phyloP scores from a whole-genome alignment of 495 filamentous ascomycete species.

The Penicillium waksmanii region DNA sequence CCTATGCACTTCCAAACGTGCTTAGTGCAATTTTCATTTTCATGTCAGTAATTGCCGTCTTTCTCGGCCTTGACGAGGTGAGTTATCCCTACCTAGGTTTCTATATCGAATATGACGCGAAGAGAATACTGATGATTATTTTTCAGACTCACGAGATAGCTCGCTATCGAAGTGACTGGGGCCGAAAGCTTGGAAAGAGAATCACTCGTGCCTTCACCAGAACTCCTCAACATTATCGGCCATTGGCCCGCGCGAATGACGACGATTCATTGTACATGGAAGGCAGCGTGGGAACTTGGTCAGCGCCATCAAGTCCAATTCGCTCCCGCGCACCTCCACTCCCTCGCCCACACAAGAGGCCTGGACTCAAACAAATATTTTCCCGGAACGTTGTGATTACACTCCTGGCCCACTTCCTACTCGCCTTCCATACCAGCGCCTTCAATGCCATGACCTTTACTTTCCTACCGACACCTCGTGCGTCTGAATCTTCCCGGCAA shows the following conservation, averaged over 20 bases:
- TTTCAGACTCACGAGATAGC: conserved; percentile 53
- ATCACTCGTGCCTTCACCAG: conserved; percentile 39
- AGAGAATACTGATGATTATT: too few relatives aligned
- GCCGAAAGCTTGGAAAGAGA: conserved; percentile 49
- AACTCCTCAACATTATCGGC: conserved; percentile 34
- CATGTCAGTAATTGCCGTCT: conserved; percentile 47
- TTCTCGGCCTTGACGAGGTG: conserved; percentile 65
- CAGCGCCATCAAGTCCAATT: conserved; percentile 31
- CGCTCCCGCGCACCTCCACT: conserved; percentile 22
- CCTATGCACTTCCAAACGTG: conserved; percentile 66
- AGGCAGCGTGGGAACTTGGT: conserved; percentile 32
- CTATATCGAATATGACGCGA: not conserved
- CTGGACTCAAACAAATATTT: conserved; percentile 62
- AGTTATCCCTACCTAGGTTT: conserved; percentile 2
- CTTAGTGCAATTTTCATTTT: conserved; percentile 60
- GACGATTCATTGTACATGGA: conserved; percentile 40
- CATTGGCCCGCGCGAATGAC: conserved; percentile 28
- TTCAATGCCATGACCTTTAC: conserved; percentile 77
- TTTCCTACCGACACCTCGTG: conserved; percentile 68
- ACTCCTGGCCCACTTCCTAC: conserved; percentile 63
- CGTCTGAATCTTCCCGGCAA: conserved; percentile 46
- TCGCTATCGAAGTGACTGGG: conserved; percentile 52
- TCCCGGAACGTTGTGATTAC: conserved; percentile 65
- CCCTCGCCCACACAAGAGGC: conserved; percentile 31
- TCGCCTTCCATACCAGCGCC: conserved; percentile 74